Conservation (phyloP, 2,329 filamentous ascomycete genomes). For the Magnaporthiopsis poae region DNA sequence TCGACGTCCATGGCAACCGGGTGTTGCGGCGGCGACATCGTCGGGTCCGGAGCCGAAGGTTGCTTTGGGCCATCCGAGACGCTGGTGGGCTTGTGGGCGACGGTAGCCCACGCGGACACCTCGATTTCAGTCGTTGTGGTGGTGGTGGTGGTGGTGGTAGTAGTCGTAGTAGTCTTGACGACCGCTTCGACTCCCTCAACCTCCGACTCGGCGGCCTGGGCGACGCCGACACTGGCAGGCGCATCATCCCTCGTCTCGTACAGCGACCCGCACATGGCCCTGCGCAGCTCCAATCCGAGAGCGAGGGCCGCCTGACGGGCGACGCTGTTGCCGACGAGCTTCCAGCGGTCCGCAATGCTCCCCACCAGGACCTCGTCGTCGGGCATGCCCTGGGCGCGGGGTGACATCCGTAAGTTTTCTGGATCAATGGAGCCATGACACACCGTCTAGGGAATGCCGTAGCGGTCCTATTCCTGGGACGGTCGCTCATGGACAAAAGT, state of each 20-base stretch:
- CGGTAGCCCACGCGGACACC: background rate
- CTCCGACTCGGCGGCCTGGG: background rate
- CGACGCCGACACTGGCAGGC: too few relatives aligned
- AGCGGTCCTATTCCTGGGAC: too few relatives aligned
- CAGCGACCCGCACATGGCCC: constrained; percentile 40
- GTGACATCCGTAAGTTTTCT: too few relatives aligned
- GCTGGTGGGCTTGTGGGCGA: too few relatives aligned
- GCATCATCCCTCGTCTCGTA: constrained; percentile 16
- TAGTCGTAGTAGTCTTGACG: background rate
- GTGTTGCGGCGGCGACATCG: background rate
- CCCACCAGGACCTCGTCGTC: constrained; percentile 65
- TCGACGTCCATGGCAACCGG: too few relatives aligned
- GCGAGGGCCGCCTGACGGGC: constrained; percentile 57
- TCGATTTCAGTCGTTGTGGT: background rate
- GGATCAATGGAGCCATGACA: too few relatives aligned
- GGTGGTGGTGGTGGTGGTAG: background rate
- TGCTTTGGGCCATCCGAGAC: too few relatives aligned
- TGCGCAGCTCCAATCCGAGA: constrained; percentile 52
- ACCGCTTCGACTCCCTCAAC: background rate
- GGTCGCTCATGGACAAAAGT: too few relatives aligned
- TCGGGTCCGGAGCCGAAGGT: background rate
- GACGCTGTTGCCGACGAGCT: constrained; percentile 68
- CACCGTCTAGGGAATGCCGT: too few relatives aligned
- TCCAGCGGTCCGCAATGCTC: constrained; percentile 42
- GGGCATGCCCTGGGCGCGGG: constrained; percentile 58